Percentiles rank a stretch among this genome's conserved stretches.
These are phyloP conservation scores for Coffea canephora DNA, from an alignment of 257 asterid genomes.

Conservation along the genomic window DNA sequence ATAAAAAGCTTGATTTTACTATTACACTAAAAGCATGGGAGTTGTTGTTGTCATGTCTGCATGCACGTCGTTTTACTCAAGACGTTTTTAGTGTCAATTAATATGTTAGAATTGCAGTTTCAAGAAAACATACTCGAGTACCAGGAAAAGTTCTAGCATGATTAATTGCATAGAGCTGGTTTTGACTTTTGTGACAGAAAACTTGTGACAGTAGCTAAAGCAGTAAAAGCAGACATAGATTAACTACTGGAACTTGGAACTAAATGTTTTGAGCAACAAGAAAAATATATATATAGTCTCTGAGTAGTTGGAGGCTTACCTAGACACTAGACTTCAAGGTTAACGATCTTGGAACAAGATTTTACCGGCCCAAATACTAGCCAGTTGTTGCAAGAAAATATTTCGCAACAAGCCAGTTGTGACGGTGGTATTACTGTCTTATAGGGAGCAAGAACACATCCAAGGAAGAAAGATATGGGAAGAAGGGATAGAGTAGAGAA, in stretches of 20 bases:
- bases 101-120: neutral
- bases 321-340: neutral
- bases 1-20: neutral
- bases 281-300: neutral
- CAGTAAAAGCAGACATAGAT: neutral
- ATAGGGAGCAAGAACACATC: constrained; percentile 3
- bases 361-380: neutral
- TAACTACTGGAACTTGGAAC: neutral
- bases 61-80: constrained; percentile 9
- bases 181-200: constrained; percentile 4
- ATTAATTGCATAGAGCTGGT: neutral
- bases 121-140: neutral
- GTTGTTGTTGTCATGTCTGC: constrained; percentile 8
- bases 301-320: constrained; percentile 1
- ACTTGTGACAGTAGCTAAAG: neutral
- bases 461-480: neutral
- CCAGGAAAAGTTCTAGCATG: neutral
- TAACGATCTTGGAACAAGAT: neutral
- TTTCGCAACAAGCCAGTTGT: neutral
- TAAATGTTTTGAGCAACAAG: neutral
- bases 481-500: too few species aligned
- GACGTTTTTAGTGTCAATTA: neutral
- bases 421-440: neutral
- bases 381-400: neutral
- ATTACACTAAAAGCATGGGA: neutral